Base-by-base conservation (phyloP, 352 stramenopile species). In the Globisporangium rhizosaccharum region DNA sequence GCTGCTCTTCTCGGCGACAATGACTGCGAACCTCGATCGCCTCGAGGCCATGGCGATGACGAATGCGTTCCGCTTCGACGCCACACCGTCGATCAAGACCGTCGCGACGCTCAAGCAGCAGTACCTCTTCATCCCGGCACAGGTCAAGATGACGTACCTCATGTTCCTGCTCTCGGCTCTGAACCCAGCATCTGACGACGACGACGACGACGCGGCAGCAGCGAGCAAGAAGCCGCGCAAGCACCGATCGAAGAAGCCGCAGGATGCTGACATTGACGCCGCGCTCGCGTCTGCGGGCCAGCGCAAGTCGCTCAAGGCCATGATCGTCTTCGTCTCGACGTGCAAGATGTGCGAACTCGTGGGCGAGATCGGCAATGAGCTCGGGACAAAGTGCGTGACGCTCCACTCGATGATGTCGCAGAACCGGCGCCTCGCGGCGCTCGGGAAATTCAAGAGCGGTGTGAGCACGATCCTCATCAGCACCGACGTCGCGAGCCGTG, bases 241-340 rank as follows among this genome's bases (percentile, higher is more conserved):
- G 53, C 46, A 76, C 0, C 41, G 52, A 4, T 23, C 50, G 17
- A 71, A 75, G 20, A 58, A 58, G 42, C 23, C 66, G 4, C 56
- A 65, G 2, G 55, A 42, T 36, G 42, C 41, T 36, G 49, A 49
- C 64, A 50, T 66, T 45, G 26, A 51, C 8, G 52, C 60, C 20
- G 53, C 62, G 14, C 41, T 46, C 41, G 41, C 41, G 18, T 46
- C 41, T 46, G 56, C 62, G 7, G 64, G 65, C 23, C 72, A 75
- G 28, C 71, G 62, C n/a, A 73, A 73, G 37, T 2, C 14, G 15
- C 56, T 80, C 55, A 75, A 66, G 15, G 96, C 87, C 20, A 94
- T 96, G 65, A 98, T 99, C 69, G 91, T 99, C 52, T 99, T 99
- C 68, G 94, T 98, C 15, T 88, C 93, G 33, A 99, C 96, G n/a